A percentile compares a stretch with the other conserved stretches of the same genome.
phyloP scores from a whole-genome alignment of 2,329 filamentous ascomycete species.

The Botrytis cinerea region DNA sequence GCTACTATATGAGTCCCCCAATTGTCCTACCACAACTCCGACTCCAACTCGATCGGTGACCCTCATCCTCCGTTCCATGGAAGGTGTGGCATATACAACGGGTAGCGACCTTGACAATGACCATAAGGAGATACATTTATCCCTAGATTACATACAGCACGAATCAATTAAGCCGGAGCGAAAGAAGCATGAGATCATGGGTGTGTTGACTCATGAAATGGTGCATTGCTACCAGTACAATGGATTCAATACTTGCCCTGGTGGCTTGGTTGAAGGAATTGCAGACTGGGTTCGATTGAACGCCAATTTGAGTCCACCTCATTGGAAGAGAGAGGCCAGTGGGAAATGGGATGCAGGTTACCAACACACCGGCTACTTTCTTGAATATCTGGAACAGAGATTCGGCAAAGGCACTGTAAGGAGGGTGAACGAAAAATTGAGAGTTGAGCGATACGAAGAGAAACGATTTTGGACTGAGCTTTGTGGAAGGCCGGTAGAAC shows the following conservation, averaged over 20 bases:
- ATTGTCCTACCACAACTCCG: conserved; percentile 43
- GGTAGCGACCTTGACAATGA: conserved; percentile 76
- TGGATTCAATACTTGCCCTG: conserved; percentile 60
- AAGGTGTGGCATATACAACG: conserved; percentile 86
- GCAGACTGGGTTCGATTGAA: conserved; percentile 89
- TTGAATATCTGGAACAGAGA: conserved; percentile 77
- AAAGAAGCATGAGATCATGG: conserved; percentile 67
- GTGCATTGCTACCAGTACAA: conserved; percentile 94
- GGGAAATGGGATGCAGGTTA: conserved; percentile 87
- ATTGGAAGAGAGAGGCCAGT: conserved; percentile 66
- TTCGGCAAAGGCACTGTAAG: conserved; percentile 62
- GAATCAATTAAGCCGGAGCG: conserved; percentile 45
- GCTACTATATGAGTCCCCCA: conserved; percentile 65
- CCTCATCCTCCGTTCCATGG: conserved; percentile 75
- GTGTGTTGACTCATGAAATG: conserved; percentile 87
- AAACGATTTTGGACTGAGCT: conserved; percentile 67
- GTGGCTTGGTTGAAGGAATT: conserved; percentile 85
- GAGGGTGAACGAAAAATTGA: conserved; percentile 67
- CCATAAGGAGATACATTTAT: conserved; percentile 93
- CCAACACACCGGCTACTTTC: conserved; percentile 86
- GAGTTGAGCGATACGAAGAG: conserved; percentile 64
- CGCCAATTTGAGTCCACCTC: conserved; percentile 71
- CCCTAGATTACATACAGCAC: conserved; percentile 68
- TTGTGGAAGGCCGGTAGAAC: conserved; percentile 64
- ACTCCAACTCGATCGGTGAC: conserved; percentile 83